Evolutionary conservation across 768 basidiomycete species (phyloP).

Genomic region (Suillus sp.): DNA sequence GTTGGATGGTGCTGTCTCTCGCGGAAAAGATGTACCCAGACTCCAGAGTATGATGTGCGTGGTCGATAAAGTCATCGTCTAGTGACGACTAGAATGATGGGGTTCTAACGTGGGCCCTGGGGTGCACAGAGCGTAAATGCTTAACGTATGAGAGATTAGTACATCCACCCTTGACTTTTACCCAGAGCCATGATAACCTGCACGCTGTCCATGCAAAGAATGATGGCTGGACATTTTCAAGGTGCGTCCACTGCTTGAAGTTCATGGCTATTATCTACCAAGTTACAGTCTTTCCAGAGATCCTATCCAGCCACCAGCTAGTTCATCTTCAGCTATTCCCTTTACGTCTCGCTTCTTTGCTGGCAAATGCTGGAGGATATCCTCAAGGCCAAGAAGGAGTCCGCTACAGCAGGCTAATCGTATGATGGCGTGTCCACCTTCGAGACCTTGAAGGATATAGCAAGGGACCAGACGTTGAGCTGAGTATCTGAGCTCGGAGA

Average conservation of each 20-base stretch:
- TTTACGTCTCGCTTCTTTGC: constrained; percentile 36
- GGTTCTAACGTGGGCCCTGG: neutral
- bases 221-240: no score
- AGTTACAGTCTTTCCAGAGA: no score
- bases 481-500: constrained; percentile 40
- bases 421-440: constrained; percentile 65
- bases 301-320: no score
- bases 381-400: constrained; percentile 64
- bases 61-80: neutral
- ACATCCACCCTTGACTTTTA: neutral
- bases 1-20: no score
- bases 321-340: constrained; percentile 59
- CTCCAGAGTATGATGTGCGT: neutral
- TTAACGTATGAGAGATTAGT: neutral
- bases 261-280: no score
- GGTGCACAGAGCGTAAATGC: neutral
- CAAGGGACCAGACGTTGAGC: constrained; percentile 52
- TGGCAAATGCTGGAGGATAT: constrained; percentile 40
- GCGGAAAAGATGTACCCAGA: neutral
- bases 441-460: constrained; percentile 58
- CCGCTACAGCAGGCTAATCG: constrained; percentile 66
- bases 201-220: no score
- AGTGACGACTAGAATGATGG: neutral
- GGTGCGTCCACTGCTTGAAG: no score
- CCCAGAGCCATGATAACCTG: no score